Conservation (phyloP, 768 basidiomycete genomes). For the Auricularia cornea region DNA sequence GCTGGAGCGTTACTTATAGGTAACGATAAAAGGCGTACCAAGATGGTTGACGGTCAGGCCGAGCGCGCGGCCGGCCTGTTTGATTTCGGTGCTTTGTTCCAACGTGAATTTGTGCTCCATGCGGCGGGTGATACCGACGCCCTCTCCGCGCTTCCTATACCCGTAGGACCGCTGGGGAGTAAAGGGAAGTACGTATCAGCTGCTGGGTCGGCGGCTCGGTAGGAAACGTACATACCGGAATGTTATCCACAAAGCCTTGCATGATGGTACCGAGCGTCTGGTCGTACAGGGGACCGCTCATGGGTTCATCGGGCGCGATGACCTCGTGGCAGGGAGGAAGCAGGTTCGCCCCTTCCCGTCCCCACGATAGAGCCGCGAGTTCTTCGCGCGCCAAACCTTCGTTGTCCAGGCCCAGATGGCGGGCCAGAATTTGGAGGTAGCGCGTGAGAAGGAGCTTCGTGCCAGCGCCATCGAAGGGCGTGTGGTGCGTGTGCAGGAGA, state of each 20-base stretch:
- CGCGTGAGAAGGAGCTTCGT: background rate
- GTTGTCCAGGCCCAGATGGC: background rate
- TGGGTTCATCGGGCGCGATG: background rate
- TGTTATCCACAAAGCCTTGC: background rate
- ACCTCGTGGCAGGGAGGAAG: background rate
- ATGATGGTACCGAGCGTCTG: background rate
- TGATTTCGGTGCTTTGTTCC: background rate
- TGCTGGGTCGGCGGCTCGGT: background rate
- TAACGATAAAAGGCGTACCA: background rate
- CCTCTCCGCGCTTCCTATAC: background rate
- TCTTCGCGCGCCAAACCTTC: background rate
- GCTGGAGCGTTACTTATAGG: too few relatives aligned
- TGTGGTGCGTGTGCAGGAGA: background rate
- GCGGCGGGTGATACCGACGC: background rate
- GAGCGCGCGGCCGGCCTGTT: background rate
- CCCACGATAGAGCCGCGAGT: background rate
- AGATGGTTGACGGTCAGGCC: conserved; percentile 1
- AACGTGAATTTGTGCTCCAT: background rate
- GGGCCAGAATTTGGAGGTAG: background rate
- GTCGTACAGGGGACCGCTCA: background rate
- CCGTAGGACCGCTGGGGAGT: background rate
- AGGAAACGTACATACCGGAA: background rate
- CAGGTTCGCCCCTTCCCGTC: background rate
- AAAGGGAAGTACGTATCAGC: too few relatives aligned
- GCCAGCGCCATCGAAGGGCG: background rate